Conservation (phyloP, 2,329 filamentous ascomycete species). For the Calonectria leucothoes region DNA sequence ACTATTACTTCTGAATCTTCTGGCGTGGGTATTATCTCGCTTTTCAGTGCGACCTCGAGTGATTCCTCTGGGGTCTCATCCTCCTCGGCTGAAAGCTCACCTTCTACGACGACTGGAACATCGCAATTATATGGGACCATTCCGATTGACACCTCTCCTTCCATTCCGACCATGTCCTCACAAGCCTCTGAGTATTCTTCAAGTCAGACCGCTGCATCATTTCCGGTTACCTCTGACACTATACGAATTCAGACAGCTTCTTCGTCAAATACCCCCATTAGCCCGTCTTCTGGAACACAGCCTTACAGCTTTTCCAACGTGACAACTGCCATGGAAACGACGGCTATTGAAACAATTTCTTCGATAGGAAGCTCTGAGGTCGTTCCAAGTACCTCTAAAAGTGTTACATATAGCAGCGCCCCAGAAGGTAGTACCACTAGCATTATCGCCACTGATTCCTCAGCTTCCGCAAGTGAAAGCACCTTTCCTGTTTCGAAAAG, state of each 20-base stretch:
- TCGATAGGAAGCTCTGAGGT: slow-evolving; percentile 26
- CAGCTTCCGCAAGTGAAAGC: background rate
- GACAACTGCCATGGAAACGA: slow-evolving; percentile 27
- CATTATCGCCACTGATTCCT: background rate
- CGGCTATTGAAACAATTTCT: background rate
- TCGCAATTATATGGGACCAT: background rate
- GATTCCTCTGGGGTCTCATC: background rate
- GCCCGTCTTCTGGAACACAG: slow-evolving; percentile 24
- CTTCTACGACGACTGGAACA: background rate
- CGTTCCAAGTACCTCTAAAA: slow-evolving; percentile 4
- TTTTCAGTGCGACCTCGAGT: background rate
- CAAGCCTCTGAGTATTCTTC: background rate
- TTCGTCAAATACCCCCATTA: slow-evolving; percentile 24
- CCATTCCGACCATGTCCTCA: background rate
- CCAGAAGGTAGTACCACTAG: background rate
- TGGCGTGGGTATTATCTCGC: background rate
- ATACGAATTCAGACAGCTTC: background rate
- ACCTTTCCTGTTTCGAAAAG: background rate
- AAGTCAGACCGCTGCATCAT: background rate
- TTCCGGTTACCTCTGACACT: background rate
- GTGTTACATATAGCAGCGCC: background rate
- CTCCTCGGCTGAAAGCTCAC: background rate
- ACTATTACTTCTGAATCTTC: background rate
- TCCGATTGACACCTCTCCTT: background rate
- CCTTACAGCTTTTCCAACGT: slow-evolving; percentile 29